phyloP scores from a whole-genome alignment of 345 rosid genomes.

The Gynandropsis gynandra region DNA sequence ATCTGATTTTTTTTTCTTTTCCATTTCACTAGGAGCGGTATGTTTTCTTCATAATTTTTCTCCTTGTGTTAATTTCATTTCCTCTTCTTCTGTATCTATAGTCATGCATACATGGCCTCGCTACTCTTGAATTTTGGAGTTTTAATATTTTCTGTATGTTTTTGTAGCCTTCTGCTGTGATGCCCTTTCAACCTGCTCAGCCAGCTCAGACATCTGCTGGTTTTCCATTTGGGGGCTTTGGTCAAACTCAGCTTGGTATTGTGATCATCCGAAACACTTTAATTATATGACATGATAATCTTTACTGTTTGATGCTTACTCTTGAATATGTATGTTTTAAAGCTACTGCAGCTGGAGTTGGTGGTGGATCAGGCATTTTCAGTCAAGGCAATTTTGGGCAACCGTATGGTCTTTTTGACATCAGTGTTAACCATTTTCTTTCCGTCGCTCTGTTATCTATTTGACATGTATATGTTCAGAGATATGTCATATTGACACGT shows the following conservation, averaged over 20 bases:
- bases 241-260: constrained; percentile 54
- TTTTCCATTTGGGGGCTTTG: constrained; percentile 44
- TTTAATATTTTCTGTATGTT: constrained; percentile 8
- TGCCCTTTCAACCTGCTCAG: constrained; percentile 43
- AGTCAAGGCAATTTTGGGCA: constrained; percentile 48
- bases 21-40: neutral
- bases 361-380: constrained; percentile 40
- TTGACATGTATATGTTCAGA: too few species aligned
- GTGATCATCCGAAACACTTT: constrained; percentile 10
- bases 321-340: constrained; percentile 10
- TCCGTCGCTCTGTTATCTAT: constrained; percentile 5
- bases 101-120: too few species aligned
- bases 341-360: constrained; percentile 32
- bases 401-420: constrained; percentile 39
- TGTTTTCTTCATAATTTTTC: neutral
- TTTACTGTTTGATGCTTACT: constrained; percentile 11
- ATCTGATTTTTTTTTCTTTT: neutral
- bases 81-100: too few species aligned
- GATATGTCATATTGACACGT: too few species aligned
- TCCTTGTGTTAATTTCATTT: too few species aligned
- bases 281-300: constrained; percentile 2
- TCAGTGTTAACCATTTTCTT: constrained; percentile 8
- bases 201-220: constrained; percentile 43
- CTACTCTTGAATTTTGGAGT: neutral
- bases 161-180: constrained; percentile 38